phyloP scores from a whole-genome alignment of 257 asterid genomes.

The Mentha longifolia region DNA sequence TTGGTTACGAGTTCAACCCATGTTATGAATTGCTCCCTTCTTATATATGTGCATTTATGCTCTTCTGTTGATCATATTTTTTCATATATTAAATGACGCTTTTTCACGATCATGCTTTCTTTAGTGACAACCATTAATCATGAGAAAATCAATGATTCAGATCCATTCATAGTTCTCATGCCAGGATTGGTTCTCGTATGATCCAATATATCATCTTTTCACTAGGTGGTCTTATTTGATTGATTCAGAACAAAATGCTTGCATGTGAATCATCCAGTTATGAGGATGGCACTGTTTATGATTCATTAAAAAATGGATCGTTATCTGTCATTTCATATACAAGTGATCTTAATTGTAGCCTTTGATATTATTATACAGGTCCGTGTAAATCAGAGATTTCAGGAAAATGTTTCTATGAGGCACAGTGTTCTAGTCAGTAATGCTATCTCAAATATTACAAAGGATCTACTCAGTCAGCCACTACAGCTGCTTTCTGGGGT shows the following conservation, averaged over 20 bases:
- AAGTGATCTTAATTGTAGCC: constrained; percentile 21
- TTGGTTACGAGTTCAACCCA: constrained; percentile 25
- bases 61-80: not conserved
- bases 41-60: constrained; percentile 9
- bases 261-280: constrained; percentile 2
- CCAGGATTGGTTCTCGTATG: too few relatives aligned
- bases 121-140: too few relatives aligned
- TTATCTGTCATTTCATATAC: constrained; percentile 26
- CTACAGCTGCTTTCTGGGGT: constrained; percentile 97
- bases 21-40: not conserved
- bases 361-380: constrained; percentile 56
- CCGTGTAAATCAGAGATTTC: constrained; percentile 86
- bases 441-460: constrained; percentile 79
- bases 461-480: constrained; percentile 98
- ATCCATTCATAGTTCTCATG: too few relatives aligned
- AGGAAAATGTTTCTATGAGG: constrained; percentile 80
- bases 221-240: constrained; percentile 13
- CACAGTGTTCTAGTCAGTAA: constrained; percentile 82
- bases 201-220: not conserved
- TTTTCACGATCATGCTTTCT: too few relatives aligned
- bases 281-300: constrained; percentile 8
- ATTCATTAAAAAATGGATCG: constrained; percentile 12
- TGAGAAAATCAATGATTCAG: too few relatives aligned
- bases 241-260: constrained; percentile 17
- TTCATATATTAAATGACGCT: too few relatives aligned